Base-by-base conservation (phyloP, 2,329 filamentous ascomycete species). In the Trichoderma sp. region DNA sequence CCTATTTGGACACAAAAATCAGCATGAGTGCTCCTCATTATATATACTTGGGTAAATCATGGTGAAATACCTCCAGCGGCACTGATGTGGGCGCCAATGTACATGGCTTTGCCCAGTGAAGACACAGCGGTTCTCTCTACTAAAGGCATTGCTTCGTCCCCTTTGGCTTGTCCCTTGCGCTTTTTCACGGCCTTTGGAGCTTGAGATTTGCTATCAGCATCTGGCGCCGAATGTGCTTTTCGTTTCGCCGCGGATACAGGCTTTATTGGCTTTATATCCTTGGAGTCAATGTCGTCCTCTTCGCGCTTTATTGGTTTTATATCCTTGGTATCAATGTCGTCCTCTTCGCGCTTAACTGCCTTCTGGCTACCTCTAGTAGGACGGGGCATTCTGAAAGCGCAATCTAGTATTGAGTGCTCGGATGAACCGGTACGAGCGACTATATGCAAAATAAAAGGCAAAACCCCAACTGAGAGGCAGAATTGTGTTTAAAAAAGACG, bases 1-100 rank as follows among this genome's bases (percentile, higher is more conserved):
- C 95, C 94, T 95, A 59, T 35, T 29, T 35, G 76, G 33, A 33
- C 35, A 59, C 2, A 8, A 60, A 14, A n/a, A 21, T 69, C 11
- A 60, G 53, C 1, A 35, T 21, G n/a, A 4, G 11, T 9, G 21
- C 16, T 9, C 16, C 29, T 24, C 31, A n/a, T 7, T 29, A 21
- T n/a, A 45, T n/a, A 18, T 2, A 18, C 18, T 50, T 6, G 21
- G n/a, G 6, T 27, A 7, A 29, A n/a, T 1, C 7, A 16, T 11
- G 14, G 14, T 3, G 65, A 78, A 87, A 74, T 83, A 93, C 94
- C 96, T 86, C 95, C 96, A 33, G 97, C 95, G 77, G 90, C 92
- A 83, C 93, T 97, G 77, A 98, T 95, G 83, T 99, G 97, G 1
- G 97, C 97, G 18, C 97, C 97, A 74, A 99, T 93, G 80, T 94